These are phyloP conservation scores for Isabelozyma rhagii DNA, from an alignment of 805 yeast species.

Conservation along the genomic window DNA sequence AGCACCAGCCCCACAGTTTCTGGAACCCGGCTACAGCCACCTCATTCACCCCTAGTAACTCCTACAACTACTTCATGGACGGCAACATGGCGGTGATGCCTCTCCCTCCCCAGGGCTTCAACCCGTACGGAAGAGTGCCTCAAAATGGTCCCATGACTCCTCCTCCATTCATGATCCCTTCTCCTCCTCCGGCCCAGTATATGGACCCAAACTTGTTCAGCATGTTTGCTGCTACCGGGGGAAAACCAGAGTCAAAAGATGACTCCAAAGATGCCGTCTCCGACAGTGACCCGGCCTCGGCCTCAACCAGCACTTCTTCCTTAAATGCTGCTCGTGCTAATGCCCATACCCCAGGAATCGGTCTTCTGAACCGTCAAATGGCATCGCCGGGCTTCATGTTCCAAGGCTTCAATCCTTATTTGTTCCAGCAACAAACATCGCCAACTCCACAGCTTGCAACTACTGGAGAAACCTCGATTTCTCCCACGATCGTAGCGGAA, in stretches of 20 bases:
- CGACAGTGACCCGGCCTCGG: slow-evolving; percentile 1
- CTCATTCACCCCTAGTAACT: slow-evolving; percentile 48
- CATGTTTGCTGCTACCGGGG: slow-evolving; percentile 11
- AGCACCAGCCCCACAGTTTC: slow-evolving; percentile 33
- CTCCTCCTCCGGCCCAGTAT: slow-evolving; percentile 32
- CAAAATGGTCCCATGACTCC: slow-evolving; percentile 17
- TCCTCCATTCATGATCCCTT: slow-evolving; percentile 38
- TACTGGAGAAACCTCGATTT: neutral
- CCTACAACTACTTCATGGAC: slow-evolving; percentile 28
- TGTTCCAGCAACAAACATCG: slow-evolving; percentile 25
- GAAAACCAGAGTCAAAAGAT: too few relatives aligned
- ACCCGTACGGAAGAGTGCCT: slow-evolving; percentile 20
- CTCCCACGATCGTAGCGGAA: neutral
- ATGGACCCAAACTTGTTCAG: slow-evolving; percentile 35
- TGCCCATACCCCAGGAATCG: slow-evolving; percentile 23
- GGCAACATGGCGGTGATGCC: slow-evolving; percentile 3
- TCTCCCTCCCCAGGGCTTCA: slow-evolving; percentile 19
- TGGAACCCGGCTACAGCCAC: slow-evolving; percentile 70
- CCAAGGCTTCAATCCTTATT: slow-evolving; percentile 51
- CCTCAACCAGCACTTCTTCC: neutral
- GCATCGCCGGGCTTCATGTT: slow-evolving; percentile 43
- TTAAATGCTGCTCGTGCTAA: slow-evolving; percentile 6
- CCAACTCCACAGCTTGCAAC: neutral
- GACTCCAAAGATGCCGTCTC: slow-evolving; percentile 10
- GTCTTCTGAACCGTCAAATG: slow-evolving; percentile 32